A percentile compares a stretch with the other conserved stretches of the same genome.
These are phyloP conservation scores for Pachysandra terminalis DNA, from an alignment of 164 flowering plant species.

Conservation along the genomic window DNA sequence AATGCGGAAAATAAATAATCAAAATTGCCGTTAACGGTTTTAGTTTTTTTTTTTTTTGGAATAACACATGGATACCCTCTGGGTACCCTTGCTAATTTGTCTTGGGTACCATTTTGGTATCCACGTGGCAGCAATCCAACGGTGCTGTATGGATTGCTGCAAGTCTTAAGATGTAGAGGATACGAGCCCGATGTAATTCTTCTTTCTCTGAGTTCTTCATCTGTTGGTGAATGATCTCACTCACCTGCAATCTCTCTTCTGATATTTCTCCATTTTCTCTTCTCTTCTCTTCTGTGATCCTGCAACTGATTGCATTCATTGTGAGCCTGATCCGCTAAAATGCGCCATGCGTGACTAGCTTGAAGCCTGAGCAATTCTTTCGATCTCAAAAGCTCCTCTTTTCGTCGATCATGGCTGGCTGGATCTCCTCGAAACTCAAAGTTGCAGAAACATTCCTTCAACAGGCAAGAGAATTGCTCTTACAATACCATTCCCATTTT, in stretches of 20 bases:
- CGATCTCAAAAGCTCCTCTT: background rate
- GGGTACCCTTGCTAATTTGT: too few species aligned
- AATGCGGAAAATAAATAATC: too few species aligned
- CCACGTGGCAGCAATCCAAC: too few species aligned
- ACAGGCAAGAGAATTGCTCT: slow-evolving; percentile 41
- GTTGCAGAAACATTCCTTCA: slow-evolving; percentile 87
- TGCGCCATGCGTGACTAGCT: slow-evolving; percentile 11
- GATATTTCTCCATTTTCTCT: background rate
- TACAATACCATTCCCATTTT: too few species aligned
- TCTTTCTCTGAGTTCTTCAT: too few species aligned
- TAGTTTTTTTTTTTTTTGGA: too few species aligned
- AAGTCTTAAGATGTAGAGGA: too few species aligned
- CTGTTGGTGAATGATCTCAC: background rate
- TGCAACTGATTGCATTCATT: slow-evolving; percentile 6
- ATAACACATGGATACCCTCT: too few species aligned
- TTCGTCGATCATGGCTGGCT: slow-evolving; percentile 50
- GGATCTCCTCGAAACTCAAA: slow-evolving; percentile 98
- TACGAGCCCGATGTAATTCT: too few species aligned
- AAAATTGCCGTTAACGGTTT: too few species aligned
- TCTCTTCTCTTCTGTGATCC: background rate
- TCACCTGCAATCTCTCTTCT: background rate
- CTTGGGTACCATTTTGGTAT: too few species aligned
- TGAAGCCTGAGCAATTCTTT: background rate
- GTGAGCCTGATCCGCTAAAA: background rate
- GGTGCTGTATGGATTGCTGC: too few species aligned